Percentiles rank a stretch among this genome's conserved stretches.
Evolutionary conservation across 1,284 basidiomycete genomes (phyloP).

Genomic region (Rhodotorula glutinis): DNA sequence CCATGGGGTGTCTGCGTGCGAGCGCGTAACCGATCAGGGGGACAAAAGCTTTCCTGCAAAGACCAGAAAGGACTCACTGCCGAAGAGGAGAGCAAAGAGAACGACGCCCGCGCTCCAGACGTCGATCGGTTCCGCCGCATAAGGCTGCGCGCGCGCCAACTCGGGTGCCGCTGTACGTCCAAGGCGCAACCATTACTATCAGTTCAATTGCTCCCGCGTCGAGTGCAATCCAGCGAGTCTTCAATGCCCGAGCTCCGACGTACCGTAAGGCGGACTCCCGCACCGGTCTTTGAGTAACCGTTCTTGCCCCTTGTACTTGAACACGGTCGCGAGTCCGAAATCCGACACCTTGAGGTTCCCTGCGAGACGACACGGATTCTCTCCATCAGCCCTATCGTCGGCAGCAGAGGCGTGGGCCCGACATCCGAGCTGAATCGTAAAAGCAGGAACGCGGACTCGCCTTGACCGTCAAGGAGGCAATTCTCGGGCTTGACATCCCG

Average conservation of each 20-base stretch:
- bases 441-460: constrained; percentile 5
- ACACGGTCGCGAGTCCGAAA: constrained; percentile 91
- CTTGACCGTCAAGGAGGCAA: constrained; percentile 47
- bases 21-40: too few relatives aligned
- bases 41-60: too few relatives aligned
- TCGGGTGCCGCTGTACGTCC: constrained; percentile 34
- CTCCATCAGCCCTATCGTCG: too few relatives aligned
- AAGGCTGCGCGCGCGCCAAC: constrained; percentile 53
- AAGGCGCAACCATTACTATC: too few relatives aligned
- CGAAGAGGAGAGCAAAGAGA: constrained; percentile 82
- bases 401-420: too few relatives aligned
- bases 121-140: constrained; percentile 88
- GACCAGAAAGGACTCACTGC: constrained; percentile 84
- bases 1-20: constrained; percentile 83
- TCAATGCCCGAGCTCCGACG: constrained; percentile 6
- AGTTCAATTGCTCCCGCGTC: too few relatives aligned
- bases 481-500: constrained; percentile 54
- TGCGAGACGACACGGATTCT: constrained; percentile 9
- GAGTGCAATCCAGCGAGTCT: too few relatives aligned
- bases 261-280: constrained; percentile 84
- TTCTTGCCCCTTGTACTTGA: constrained; percentile 80
- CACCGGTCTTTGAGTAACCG: constrained; percentile 76
- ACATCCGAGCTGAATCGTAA: not conserved
- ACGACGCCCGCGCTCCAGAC: constrained; percentile 97
- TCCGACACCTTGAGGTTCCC: constrained; percentile 82